Evolutionary conservation across 1,284 basidiomycete species (phyloP), one percentile per base, ranked within the genome.

Genomic region (Ceratobasidium sp.): DNA sequence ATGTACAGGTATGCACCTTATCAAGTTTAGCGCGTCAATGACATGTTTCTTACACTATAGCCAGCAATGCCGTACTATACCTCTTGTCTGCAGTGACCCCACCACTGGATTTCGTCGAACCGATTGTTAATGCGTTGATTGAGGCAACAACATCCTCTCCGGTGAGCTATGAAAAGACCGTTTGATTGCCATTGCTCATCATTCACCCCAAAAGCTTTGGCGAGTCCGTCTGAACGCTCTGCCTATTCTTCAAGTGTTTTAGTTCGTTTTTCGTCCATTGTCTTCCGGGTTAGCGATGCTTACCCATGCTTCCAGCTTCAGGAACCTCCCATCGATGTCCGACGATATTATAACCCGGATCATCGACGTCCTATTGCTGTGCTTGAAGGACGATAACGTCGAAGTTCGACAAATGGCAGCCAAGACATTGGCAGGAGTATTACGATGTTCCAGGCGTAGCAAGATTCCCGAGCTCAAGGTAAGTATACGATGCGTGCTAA

Each of bases 361-460:
- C 76, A 90, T 95, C 87, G 91, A 93, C 75, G 88, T 92, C 41
- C 84, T 97, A 58, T 85, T 94, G 32, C 88, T 91, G 62, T 96
- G 96, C 79, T 84, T 98, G 61, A 86, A 88, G 30, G 96, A 98
- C 80, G 92, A 94, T 79, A 97, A 97, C 79, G 90, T 96, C 66
- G 96, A 98, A 83, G 96, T 98, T 35, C 88, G 96, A 74, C 94
- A 96, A 80, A 96, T 93, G 86, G 93, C 95, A n/a, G 93, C 93
- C 4, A 91, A 91, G 82, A 93, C 94, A 49, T 84, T 99, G 41
- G 92, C 93, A 21, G 93, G 95, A 23, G 91, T 99, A 76, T 88
- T 99, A 44, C 87, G 97, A 75, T 98, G 95, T 79, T 97, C 95
- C 13, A 95, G 98, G 80, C 87, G 96, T 70, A 88, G 93, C 74